Conservation (phyloP, 768 basidiomycete species). For the Amanita jacksonii region DNA sequence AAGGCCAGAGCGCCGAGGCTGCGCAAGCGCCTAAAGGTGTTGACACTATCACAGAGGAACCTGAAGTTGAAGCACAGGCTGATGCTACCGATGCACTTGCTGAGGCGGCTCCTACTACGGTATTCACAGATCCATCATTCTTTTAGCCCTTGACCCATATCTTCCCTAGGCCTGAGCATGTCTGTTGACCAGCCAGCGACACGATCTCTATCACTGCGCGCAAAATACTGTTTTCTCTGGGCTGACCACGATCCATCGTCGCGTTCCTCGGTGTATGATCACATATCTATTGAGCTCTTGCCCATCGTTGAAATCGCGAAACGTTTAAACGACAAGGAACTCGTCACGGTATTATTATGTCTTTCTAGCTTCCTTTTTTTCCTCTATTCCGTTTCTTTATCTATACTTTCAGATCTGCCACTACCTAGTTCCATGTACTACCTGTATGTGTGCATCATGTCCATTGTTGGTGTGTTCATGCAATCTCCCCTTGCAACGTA, state of each 20-base stretch:
- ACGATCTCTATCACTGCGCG: too few relatives aligned
- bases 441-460: constrained; percentile 8
- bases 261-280: too few relatives aligned
- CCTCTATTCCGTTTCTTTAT: constrained; percentile 8
- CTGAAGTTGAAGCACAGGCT: constrained; percentile 33
- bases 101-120: constrained; percentile 10
- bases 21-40: constrained; percentile 23
- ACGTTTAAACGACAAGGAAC: constrained; percentile 10
- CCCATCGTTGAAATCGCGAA: too few relatives aligned
- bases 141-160: not conserved
- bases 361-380: constrained; percentile 11
- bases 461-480: constrained; percentile 4
- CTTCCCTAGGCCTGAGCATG: not conserved
- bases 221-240: too few relatives aligned
- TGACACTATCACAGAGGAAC: constrained; percentile 50
- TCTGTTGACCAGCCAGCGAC: not conserved
- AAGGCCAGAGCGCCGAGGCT: constrained; percentile 29
- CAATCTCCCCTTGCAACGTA: not conserved
- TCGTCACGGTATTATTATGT: constrained; percentile 17
- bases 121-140: too few relatives aligned
- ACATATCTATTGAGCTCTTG: constrained; percentile 9
- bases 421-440: not conserved
- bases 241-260: too few relatives aligned
- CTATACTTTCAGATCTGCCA: not conserved
- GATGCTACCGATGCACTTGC: constrained; percentile 15